Evolutionary conservation across 2,329 filamentous ascomycete genomes (phyloP), one percentile per base, ranked within the genome.

Genomic region (Talaromyces sp.): DNA sequence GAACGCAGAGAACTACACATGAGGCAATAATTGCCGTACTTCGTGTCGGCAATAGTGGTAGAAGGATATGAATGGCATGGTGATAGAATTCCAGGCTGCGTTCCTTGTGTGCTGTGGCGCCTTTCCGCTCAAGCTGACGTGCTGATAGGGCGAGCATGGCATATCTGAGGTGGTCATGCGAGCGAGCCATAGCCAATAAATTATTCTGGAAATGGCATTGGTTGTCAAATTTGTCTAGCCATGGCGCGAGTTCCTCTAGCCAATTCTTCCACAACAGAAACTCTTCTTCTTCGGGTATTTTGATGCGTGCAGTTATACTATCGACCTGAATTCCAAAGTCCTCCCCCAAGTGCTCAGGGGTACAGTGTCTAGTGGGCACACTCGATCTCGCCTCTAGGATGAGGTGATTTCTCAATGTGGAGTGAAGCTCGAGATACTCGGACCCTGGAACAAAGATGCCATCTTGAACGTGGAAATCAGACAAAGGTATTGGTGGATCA

Each of bases 221-320:
- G 33, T 78, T 76, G 65, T 87, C 85, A 60, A 86, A 86, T 72
- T 85, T 87, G 69, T 87, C 85, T 5, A 87, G 80, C 83, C 84
- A 86, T 24, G 81, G 82, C 2, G 84, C 84, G 45, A 85, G 80
- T 64, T 85, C 80, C 1, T 81, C 79, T 27, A 86, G 79, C 71
- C 84, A 86, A 52, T 84, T 81, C 50, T 82, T 79, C 45, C 59
- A 61, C 39, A 61, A 9, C 16, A 61, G 24, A 61, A 49, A 61
- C 16, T 61, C 59, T 24, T 61, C 59, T 11, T 61, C 59, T 19
- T 61, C 41, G 10, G 59, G 47, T 14, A 61, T 35, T 6, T 49
- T 35, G 7, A 50, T 37, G 7, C 43, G 59, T 16, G 35, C 19
- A 61, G 10, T 61, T 22, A 19, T 27, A 37, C 39, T 33, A 43